Evolutionary conservation across 306 rosid genomes (phyloP), one percentile per base, ranked within the genome.

Genomic region (Inga leiocalycina): DNA sequence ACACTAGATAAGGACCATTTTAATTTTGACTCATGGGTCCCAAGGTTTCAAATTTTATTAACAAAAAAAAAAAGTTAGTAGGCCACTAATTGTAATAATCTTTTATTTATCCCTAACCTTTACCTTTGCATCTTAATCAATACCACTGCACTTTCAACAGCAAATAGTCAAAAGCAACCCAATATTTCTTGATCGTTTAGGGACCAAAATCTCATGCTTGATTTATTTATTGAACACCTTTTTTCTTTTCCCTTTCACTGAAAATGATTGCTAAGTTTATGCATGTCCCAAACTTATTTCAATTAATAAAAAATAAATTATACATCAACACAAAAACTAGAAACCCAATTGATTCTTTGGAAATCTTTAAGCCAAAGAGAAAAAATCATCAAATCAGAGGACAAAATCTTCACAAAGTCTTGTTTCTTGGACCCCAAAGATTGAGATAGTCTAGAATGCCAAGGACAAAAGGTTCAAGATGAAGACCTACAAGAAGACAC

Each of bases 121-220:
- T 86, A 80, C 77, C 87, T 90, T 94, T 88, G 87, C 90, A 87
- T 86, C 88, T 89, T 89, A 86, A 84, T 85, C 86, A 87, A 89
- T 89, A 84, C 77, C 82, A 14, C 81, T 45, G 78, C 89, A 84
- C 93, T 88, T 89, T 91, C 69, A 86, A 85, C 82, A 83, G 44
- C 92, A 87, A 67, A 30, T 77, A 49, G 93, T 90, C 88, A 91
- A 89, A 89, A 91, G 80, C 76, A 76, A 67, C 7, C 74, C 73
- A 75, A 62, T 80, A 82, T 52, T 51, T 74, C 52, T 57, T 51
- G 54, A 79, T 84, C 67, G 49, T 87, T 20, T 73, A 69, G 86
- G 77, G 83, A 68, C 88, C 80, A 70, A 70, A 75, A 74, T 79
- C 12, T 37, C 65, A 41, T 70, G 41, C 78, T 81, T 19, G 68